Evolutionary conservation across 176 grass and related monocot species (phyloP), one percentile per base, ranked within the genome.

Genomic region (Oryza australiensis): DNA sequence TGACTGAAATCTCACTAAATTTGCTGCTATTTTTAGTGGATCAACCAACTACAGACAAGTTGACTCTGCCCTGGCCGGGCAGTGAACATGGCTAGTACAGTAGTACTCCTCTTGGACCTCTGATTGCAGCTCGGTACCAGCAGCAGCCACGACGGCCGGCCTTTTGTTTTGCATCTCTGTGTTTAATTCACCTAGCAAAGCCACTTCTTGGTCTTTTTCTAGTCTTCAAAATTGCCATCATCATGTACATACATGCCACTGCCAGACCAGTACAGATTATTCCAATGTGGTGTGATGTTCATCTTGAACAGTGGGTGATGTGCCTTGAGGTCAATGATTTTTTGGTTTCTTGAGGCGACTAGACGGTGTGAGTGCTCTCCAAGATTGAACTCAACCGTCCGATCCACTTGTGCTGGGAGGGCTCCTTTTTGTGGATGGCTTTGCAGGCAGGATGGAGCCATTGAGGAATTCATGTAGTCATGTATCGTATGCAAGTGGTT

Each of bases 281-380:
- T 60, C 3, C 63, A 62, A 16, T 28, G 27, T 40, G 2, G 38
- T 9, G 3, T 22, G 22, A n/a, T 81, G 51, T 35, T 37, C 62
- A 64, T 82, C 79, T 60, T 26, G 28, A 81, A 43, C 42, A 63
- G 35, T 77, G 45, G 12, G 6, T 59, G 26, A 22, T 29, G 45
- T 77, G 34, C 51, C 51, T 22, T 51, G 63, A 70, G 72, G 79
- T 53, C 79, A 82, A 72, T 26, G 85, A 26, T 28, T 26, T 35
- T 51, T 51, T 63, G 15, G 15, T 37, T 27, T 64, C 12, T 75
- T 22, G 0, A 38, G 12, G 40, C 11, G 73, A 70, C 30, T 62
- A 68, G 18, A 62, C 60, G 80, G 11, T 49, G 64, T 49, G 53
- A 51, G 84, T 66, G 68, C 41, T 64, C 3, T n/a, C 68, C 22